Base-by-base conservation (phyloP, 202 grass and related monocot genomes). In the Brachypodium distachyon region DNA sequence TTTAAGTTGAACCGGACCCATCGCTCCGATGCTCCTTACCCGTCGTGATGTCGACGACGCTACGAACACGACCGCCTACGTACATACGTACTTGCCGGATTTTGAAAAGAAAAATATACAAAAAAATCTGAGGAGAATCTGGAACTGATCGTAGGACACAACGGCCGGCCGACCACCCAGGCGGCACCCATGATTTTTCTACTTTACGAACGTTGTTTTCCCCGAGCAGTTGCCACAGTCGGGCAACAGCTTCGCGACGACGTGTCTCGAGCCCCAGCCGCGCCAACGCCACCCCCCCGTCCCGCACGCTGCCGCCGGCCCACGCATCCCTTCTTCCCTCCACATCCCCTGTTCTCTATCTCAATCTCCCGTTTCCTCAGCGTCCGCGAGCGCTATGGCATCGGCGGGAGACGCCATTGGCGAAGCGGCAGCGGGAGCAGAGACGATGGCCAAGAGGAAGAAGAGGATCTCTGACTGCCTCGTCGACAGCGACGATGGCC, bases 391-490 rank as follows among this genome's bases (percentile, higher is more conserved):
- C 61, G 34, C 70, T 7, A 78, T 78, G 80, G 67, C 50, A 7
- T 56, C 65, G 0, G 50, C 66, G 1, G 48, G 13, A 1, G 28
- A 10, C 29, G 77, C 22, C 56, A 18, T 43, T 66, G 59, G 11
- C 16, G 85, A 25, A 1, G 59, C 36, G 3, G 59, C 36, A 2
- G 59, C 38, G 19, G 61, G 4, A n/a, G n/a, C n/a, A n/a, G n/a
- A n/a, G n/a, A n/a, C n/a, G 61, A 16, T 26, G 65, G 0, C 9
- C 6, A 22, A 58, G 60, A 68, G 21, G 59, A 83, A 22, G 63
- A 70, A 32, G 34, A 87, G 51, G 9, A 87, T 87, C 61, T 46
- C 61, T 4, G 74, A 87, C 9, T 83, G 14, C 33, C 85, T 87
- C 42, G 67, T 26, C 50, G 85, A 69, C 61, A 67, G 60, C 1